Evolutionary conservation across 2,329 filamentous ascomycete species (phyloP), one percentile per base, ranked within the genome.

Genomic region (Fusarium bulbicola): DNA sequence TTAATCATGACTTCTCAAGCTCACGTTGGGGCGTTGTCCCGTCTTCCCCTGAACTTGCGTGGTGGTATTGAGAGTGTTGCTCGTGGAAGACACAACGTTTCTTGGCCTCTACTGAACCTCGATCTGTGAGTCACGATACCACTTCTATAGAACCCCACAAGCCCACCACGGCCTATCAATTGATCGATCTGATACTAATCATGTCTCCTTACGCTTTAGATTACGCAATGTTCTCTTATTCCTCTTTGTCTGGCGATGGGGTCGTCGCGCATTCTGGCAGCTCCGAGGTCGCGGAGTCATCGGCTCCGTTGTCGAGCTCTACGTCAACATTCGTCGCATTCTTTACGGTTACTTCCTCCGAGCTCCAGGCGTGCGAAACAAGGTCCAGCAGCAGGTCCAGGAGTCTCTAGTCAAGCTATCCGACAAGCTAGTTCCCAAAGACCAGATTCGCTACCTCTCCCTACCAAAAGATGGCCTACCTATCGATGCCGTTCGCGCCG

Each of bases 191-290:
- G 30, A 34, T 34, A 21, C 67, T 76, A 21, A 66, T 46, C 3
- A 34, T 26, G 20, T 24, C 21, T 52, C 7, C 18, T 7, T 36
- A 13, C 15, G 12, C 15, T 52, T 2, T n/a, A 95, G 94, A 68
- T 79, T 97, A 70, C 93, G 94, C 61, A 97, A 98, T 81, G 86
- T 98, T 67, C 86, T 98, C 77, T 97, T 98, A 82, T 87, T 95
- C 79, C 89, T 97, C 76, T 98, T 98, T 84, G 81, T 98, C 68
- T 85, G 97, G 53, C 92, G 95, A 80, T 93, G 95, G 87, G 89
- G 92, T 37, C 93, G 94, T 74, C 93, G 92, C 79, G 88, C 90
- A 34, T 92, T 94, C 81, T 92, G 94, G 85, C 93, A 96, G 80
- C 88, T 98, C 75, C 94, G 93, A 79, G 96, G 96, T 75, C 94